Conservation (phyloP, 106 monocot species). For the Acanthochlamys bracteata region DNA sequence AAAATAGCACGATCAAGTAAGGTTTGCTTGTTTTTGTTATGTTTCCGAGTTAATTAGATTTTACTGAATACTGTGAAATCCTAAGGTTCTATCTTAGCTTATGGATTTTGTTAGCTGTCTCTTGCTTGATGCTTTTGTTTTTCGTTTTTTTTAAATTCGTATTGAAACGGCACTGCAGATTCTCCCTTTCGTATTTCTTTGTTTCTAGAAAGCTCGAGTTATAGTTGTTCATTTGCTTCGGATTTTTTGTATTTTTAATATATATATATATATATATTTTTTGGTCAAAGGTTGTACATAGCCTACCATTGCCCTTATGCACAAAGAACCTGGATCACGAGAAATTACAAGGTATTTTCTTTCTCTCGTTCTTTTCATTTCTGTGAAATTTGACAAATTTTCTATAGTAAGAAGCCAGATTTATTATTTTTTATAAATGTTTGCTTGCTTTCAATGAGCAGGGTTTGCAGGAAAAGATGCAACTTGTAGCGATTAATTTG, state of each 20-base stretch:
- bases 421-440: not conserved
- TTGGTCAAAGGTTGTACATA: slow-evolving; percentile 19
- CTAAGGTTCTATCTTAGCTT: too few species aligned
- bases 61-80: too few species aligned
- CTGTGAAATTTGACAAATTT: too few species aligned
- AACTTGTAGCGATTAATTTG: slow-evolving; percentile 10
- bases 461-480: slow-evolving; percentile 11
- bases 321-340: slow-evolving; percentile 66
- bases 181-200: too few species aligned
- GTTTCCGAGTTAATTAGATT: too few species aligned
- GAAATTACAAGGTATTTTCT: slow-evolving; percentile 37
- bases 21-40: too few species aligned
- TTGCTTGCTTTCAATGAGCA: not conserved
- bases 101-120: too few species aligned
- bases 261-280: not conserved
- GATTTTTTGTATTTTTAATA: not conserved
- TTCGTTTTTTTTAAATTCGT: too few species aligned
- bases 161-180: too few species aligned
- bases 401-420: not conserved
- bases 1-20: too few species aligned
- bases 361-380: not conserved
- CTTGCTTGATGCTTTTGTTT: too few species aligned
- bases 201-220: not conserved
- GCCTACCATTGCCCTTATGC: slow-evolving; percentile 48
- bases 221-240: too few species aligned